These are phyloP conservation scores for Microdochium nivale DNA, from an alignment of 2,329 filamentous ascomycete species.

Conservation along the genomic window DNA sequence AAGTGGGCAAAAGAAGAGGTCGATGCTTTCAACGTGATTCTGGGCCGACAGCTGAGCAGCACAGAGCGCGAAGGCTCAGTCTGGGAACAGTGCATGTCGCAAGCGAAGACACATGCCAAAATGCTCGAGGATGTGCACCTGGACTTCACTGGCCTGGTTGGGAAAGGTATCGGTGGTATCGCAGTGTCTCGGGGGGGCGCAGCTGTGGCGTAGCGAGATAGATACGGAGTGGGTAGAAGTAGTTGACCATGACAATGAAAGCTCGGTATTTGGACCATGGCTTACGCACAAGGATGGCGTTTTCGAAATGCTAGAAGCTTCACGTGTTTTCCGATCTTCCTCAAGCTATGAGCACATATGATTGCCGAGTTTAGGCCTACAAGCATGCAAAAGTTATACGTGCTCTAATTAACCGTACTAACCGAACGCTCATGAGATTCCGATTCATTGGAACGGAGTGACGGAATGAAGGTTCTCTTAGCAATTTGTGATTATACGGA, in stretches of 20 bases:
- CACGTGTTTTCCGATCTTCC: too few relatives aligned
- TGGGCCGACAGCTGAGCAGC: slow-evolving; percentile 79
- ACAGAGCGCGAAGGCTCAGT: slow-evolving; percentile 67
- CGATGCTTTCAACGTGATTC: slow-evolving; percentile 77
- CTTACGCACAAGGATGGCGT: neutral
- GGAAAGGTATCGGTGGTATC: slow-evolving; percentile 37
- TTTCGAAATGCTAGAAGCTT: too few relatives aligned
- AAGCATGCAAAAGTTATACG: too few relatives aligned
- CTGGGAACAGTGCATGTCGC: slow-evolving; percentile 76
- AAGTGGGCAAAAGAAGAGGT: slow-evolving; percentile 98
- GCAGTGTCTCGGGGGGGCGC: slow-evolving; percentile 18
- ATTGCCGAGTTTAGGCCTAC: too few relatives aligned
- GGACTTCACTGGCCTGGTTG: slow-evolving; percentile 80
- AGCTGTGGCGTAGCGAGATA: slow-evolving; percentile 13
- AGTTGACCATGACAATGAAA: neutral
- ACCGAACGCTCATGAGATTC: too few relatives aligned
- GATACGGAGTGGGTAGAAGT: neutral
- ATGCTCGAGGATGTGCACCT: slow-evolving; percentile 79
- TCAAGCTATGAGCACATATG: too few relatives aligned
- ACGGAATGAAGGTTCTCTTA: too few relatives aligned
- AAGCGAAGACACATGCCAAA: slow-evolving; percentile 70
- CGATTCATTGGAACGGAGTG: too few relatives aligned
- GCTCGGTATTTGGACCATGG: neutral
- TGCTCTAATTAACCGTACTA: too few relatives aligned
- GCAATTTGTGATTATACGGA: too few relatives aligned